Base-by-base conservation (phyloP, 2,329 filamentous ascomycete genomes). In the Cordyceps javanica region DNA sequence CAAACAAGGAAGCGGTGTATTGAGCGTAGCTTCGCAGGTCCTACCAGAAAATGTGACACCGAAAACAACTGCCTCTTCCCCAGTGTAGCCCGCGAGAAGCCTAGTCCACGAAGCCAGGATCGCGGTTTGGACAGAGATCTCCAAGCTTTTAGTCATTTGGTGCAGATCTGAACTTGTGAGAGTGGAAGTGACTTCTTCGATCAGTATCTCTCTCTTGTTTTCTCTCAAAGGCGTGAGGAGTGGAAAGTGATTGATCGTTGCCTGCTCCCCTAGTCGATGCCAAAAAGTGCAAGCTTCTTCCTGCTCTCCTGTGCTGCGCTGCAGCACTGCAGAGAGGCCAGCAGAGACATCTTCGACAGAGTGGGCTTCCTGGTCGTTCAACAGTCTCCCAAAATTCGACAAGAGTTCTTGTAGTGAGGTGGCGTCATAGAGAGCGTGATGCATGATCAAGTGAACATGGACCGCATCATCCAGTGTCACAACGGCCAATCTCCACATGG, bases 401-500 rank as follows among this genome's bases (percentile, higher is more conserved):
- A 96, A 71, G 1, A 97, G 78, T 0, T 77, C 66, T 3, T 82
- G 75, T 11, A 97, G 73, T 9, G 90, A 91, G 41, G 83, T 78
- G 0, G 91, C 92, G 73, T 97, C 92, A 63, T 95, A 97, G 0
- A 97, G 75, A 0, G 89, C 89, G 72, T 97, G 92, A 61, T 95
- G 88, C 3, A 91, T 77, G 1, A 75, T 68, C 4, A 85, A 61
- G 48, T 79, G 73, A 70, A 81, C 77, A 14, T 14, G 19, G 2
- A 21, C 16, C 3, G 13, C 14, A 13, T 60, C 51, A 0, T 65
- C 56, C 0, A 60, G 45, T 3, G 75, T 62, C 0, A 78, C 66
- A 1, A 91, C 49, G 0, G 74, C 72, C 21, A 90, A 69, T 13
- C 73, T 73, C 90, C 90, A 95, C 0, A 83, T 82, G 0, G 85